These are phyloP conservation scores for Thuja plicata DNA, from an alignment of 83 land plant species.

Conservation along the genomic window DNA sequence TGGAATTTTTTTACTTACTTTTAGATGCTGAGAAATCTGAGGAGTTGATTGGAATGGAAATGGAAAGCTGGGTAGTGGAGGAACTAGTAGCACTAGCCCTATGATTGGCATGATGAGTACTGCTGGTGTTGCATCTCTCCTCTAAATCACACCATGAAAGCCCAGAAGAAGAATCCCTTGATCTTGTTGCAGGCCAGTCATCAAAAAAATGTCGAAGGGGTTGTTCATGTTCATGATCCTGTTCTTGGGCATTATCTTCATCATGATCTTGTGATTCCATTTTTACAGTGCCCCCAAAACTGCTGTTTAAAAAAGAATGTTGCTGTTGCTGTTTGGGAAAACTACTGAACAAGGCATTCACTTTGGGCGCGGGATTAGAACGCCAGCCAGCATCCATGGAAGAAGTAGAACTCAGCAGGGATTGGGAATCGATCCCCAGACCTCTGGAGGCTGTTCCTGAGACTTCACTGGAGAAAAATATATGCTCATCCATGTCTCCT, in stretches of 20 bases:
- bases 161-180: slow-evolving; percentile 29
- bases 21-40: slow-evolving; percentile 48
- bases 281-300: neutral
- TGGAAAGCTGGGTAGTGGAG: slow-evolving; percentile 70
- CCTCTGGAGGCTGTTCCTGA: slow-evolving; percentile 11
- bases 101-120: neutral
- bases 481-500: slow-evolving; percentile 17
- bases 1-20: neutral
- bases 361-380: slow-evolving; percentile 22
- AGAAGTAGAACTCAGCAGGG: slow-evolving; percentile 20
- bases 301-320: slow-evolving; percentile 36
- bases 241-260: neutral
- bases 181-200: slow-evolving; percentile 53
- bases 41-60: slow-evolving; percentile 59
- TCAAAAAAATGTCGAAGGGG: slow-evolving; percentile 62
- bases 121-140: slow-evolving; percentile 39
- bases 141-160: slow-evolving; percentile 56
- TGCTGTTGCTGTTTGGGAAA: slow-evolving; percentile 21
- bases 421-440: slow-evolving; percentile 33
- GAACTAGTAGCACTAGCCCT: slow-evolving; percentile 9
- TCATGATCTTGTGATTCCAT: neutral
- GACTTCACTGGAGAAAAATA: slow-evolving; percentile 14
- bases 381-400: slow-evolving; percentile 25
- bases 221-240: slow-evolving; percentile 28
- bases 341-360: slow-evolving; percentile 20